Evolutionary conservation across 2,329 filamentous ascomycete species (phyloP).

Genomic region (Epichloe brachyelytri): DNA sequence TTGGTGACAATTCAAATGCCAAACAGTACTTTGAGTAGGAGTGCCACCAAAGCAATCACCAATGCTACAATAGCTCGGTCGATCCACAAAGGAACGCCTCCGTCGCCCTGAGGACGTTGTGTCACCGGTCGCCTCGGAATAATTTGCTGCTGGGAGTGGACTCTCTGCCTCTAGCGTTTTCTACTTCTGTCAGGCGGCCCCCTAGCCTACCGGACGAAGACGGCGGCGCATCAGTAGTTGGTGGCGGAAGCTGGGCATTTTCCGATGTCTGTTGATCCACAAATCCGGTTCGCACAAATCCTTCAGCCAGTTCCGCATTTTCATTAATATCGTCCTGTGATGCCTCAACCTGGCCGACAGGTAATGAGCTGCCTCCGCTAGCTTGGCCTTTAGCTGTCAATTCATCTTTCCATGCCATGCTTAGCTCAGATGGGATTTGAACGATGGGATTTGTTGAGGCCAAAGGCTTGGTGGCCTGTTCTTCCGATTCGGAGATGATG

Average conservation of each 20-base stretch:
- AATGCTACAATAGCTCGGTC: slow-evolving; percentile 69
- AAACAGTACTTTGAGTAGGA: slow-evolving; percentile 48
- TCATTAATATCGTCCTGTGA: slow-evolving; percentile 23
- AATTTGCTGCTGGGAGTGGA: background rate
- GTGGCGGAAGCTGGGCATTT: background rate
- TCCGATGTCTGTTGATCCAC: background rate
- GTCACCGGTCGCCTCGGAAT: slow-evolving; percentile 7
- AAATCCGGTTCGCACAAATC: slow-evolving; percentile 40
- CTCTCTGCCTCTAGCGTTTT: background rate
- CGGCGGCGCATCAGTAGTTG: background rate
- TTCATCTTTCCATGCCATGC: slow-evolving; percentile 63
- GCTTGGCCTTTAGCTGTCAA: slow-evolving; percentile 30
- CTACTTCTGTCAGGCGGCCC: background rate
- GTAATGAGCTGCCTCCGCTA: background rate
- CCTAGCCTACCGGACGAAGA: background rate
- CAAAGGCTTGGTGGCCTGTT: slow-evolving; percentile 31
- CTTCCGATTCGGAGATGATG: slow-evolving; percentile 59
- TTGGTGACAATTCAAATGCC: slow-evolving; percentile 3
- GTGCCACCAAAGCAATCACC: slow-evolving; percentile 53
- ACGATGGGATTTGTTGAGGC: slow-evolving; percentile 26
- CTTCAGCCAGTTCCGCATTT: slow-evolving; percentile 38
- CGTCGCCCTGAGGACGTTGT: slow-evolving; percentile 13
- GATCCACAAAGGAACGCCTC: slow-evolving; percentile 58
- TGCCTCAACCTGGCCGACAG: background rate
- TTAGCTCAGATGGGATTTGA: slow-evolving; percentile 41